These are phyloP conservation scores for Rugonectria rugulosa DNA, from an alignment of 2,329 filamentous ascomycete species.

Conservation along the genomic window DNA sequence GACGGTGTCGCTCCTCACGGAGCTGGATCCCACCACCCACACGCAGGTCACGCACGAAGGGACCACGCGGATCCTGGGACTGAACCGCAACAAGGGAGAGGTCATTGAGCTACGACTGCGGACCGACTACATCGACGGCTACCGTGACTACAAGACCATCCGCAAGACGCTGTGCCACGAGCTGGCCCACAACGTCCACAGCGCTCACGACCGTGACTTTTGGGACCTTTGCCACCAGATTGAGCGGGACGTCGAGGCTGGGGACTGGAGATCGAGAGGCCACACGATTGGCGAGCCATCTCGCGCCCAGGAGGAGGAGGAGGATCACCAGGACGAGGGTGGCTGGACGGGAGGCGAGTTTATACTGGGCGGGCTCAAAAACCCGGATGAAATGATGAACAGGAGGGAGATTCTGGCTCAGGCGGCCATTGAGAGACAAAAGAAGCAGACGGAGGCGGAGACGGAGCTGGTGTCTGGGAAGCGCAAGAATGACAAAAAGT, in stretches of 20 bases:
- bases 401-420: slow-evolving; percentile 77
- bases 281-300: slow-evolving; percentile 70
- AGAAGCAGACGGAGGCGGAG: slow-evolving; percentile 44
- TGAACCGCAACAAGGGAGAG: slow-evolving; percentile 88
- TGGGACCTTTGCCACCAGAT: slow-evolving; percentile 90
- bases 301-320: slow-evolving; percentile 60
- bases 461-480: slow-evolving; percentile 40
- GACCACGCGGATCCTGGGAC: slow-evolving; percentile 77
- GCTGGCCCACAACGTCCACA: slow-evolving; percentile 88
- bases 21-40: slow-evolving; percentile 91
- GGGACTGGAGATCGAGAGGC: slow-evolving; percentile 80
- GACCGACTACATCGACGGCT: slow-evolving; percentile 95
- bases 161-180: slow-evolving; percentile 94
- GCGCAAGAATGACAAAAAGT: slow-evolving; percentile 32
- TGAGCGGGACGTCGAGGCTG: slow-evolving; percentile 82
- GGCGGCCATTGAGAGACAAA: slow-evolving; percentile 47
- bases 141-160: slow-evolving; percentile 90
- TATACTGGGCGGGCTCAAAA: slow-evolving; percentile 68
- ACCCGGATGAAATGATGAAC: slow-evolving; percentile 59
- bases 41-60: slow-evolving; percentile 76
- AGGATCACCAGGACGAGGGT: slow-evolving; percentile 70
- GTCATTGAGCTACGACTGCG: slow-evolving; percentile 88
- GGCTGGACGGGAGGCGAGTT: slow-evolving; percentile 84
- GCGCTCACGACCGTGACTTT: slow-evolving; percentile 84
- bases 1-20: slow-evolving; percentile 83